phyloP scores from a whole-genome alignment of 345 rosid genomes.

The Populus tremula region DNA sequence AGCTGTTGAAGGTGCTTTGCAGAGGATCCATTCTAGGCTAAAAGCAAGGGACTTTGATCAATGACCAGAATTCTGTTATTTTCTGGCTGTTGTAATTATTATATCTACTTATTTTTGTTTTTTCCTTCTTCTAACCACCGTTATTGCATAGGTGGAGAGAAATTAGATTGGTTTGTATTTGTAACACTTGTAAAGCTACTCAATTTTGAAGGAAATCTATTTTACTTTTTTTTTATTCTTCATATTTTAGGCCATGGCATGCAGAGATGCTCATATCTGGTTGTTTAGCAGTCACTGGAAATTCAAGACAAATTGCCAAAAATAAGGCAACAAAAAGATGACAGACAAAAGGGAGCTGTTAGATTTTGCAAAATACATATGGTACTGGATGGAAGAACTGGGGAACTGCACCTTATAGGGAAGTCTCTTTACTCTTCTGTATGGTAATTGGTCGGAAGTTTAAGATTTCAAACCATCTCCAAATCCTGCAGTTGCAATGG shows the following conservation, averaged over 20 bases:
- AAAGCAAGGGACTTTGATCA: slow-evolving; percentile 3
- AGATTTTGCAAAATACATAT: slow-evolving; percentile 16
- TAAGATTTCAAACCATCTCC: slow-evolving; percentile 70
- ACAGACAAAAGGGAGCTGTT: not conserved
- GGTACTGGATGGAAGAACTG: slow-evolving; percentile 5
- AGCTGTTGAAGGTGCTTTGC: slow-evolving; percentile 64
- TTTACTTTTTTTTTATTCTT: not conserved
- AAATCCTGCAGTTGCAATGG: slow-evolving; percentile 76
- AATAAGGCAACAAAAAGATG: slow-evolving; percentile 7
- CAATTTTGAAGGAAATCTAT: slow-evolving; percentile 1
- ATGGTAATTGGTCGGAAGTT: slow-evolving; percentile 13
- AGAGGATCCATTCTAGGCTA: slow-evolving; percentile 53
- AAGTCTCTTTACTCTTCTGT: slow-evolving; percentile 7
- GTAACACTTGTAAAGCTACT: not conserved
- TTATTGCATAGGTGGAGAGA: not conserved
- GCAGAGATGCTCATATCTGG: not conserved
- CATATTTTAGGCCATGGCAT: not conserved
- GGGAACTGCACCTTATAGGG: slow-evolving; percentile 11
- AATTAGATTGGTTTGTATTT: not conserved
- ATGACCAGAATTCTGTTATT: slow-evolving; percentile 11
- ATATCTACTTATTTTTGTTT: not conserved
- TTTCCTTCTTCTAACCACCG: not conserved
- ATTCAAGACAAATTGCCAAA: slow-evolving; percentile 14
- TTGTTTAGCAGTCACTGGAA: not conserved
- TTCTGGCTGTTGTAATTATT: slow-evolving; percentile 13